Base-by-base conservation (phyloP, 345 rosid genomes). In the Gossypium longicalyx region DNA sequence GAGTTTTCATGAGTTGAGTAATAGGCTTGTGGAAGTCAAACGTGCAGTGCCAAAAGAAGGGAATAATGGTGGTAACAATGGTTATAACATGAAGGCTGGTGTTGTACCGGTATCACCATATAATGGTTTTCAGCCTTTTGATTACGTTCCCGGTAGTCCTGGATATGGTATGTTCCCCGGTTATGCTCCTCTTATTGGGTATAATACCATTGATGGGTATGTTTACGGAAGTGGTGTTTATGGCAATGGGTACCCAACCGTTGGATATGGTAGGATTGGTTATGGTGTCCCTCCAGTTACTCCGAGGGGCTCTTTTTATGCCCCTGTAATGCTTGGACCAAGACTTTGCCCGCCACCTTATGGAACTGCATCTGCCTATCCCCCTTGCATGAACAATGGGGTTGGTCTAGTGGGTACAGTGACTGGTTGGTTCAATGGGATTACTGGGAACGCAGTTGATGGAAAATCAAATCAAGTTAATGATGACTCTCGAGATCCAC, bases 21-120 rank as follows among this genome's bases (percentile, higher is more conserved):
- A 89, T 17, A 91, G 83, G 82, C 77, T 73, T 1, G 93, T 90
- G 61, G 98, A 93, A 78, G 96, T 91, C 51, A 91, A 93, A 85
- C 86, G 87, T 43, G 98, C 97, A 3, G 87, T 91, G 76, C 97
- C 97, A 2, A 93, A 91, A 83, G 97, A 91, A 75, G 86, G 82
- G 27, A 77, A 71, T 45, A 87, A 78, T 80, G 79, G 77, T 23
- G 70, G 58, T 71, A 73, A 73, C 59, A 25, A 44, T 75, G 71
- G 57, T 66, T 12, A 48, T 69, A 76, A 67, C 7, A 15, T 73
- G 27, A 73, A 69, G 25, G 41, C 68, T 64, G 75, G 73, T 7
- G 47, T 43, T 45, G 56, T 59, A 47, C 75, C 71, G 47, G 70
- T 51, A 20, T 52, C 78, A 74, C 49, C 53, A 4, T 63, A 70